Percentiles rank a stretch among this genome's conserved stretches.
These are phyloP conservation scores for Lepidium africanum DNA, from an alignment of 345 rosid genomes.

Conservation along the genomic window DNA sequence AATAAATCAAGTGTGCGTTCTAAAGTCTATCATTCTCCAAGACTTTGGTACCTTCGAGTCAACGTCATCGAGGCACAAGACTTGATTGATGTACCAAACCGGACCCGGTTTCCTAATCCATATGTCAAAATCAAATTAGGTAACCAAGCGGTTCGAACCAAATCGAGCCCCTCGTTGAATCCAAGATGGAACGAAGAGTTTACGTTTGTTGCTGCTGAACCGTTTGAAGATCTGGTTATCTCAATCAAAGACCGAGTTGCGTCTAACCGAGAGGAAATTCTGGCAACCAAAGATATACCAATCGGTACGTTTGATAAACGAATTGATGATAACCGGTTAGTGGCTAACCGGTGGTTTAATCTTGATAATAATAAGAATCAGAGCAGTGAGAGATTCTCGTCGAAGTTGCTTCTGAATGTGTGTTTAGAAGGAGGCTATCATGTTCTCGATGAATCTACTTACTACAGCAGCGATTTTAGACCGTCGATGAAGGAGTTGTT, in stretches of 20 bases:
- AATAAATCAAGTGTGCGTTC: conserved; percentile 55
- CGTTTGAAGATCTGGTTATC: conserved; percentile 70
- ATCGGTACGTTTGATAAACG: conserved; percentile 44
- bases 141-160: conserved; percentile 64
- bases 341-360: conserved; percentile 50
- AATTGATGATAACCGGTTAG: conserved; percentile 40
- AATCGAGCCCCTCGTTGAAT: conserved; percentile 46
- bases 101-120: conserved; percentile 53
- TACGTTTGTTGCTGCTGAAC: conserved; percentile 85
- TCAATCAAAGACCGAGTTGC: conserved; percentile 65
- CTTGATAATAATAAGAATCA: conserved; percentile 50
- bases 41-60: conserved; percentile 87
- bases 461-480: conserved; percentile 88
- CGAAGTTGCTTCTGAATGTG: conserved; percentile 51
- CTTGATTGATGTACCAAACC: conserved; percentile 41
- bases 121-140: conserved; percentile 62
- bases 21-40: conserved; percentile 89
- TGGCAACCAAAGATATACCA: conserved; percentile 49
- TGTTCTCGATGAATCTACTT: conserved; percentile 87
- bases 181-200: conserved; percentile 90
- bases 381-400: conserved; percentile 55
- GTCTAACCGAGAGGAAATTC: conserved; percentile 58
- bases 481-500: conserved; percentile 82
- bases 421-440: conserved; percentile 97
- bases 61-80: conserved; percentile 84